Evolutionary conservation across 495 filamentous ascomycete genomes (phyloP).

Genomic region (Lasiosphaeria miniovina): DNA sequence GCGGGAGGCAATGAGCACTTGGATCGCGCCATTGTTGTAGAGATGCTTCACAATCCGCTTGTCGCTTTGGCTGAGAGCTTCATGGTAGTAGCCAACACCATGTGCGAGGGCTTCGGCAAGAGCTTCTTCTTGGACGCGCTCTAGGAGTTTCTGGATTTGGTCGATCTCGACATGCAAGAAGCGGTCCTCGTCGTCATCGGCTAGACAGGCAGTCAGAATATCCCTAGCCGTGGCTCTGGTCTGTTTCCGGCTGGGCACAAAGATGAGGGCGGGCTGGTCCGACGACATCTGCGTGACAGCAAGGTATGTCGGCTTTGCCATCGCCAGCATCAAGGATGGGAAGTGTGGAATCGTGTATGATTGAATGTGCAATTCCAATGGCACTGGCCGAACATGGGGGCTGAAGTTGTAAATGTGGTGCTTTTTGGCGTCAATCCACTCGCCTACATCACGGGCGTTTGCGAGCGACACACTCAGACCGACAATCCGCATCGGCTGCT

Average conservation of each 20-base stretch:
- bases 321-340: slow-evolving; percentile 95
- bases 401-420: slow-evolving; percentile 99
- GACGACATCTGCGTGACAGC: slow-evolving; percentile 80
- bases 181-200: slow-evolving; percentile 88
- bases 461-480: slow-evolving; percentile 90
- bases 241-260: slow-evolving; percentile 92
- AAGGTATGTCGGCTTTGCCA: slow-evolving; percentile 90
- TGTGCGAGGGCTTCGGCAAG: slow-evolving; percentile 90
- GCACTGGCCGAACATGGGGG: slow-evolving; percentile 80
- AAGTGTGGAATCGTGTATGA: slow-evolving; percentile 96
- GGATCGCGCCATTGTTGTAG: slow-evolving; percentile 87
- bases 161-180: slow-evolving; percentile 81
- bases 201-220: slow-evolving; percentile 75
- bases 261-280: slow-evolving; percentile 85
- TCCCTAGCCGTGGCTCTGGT: slow-evolving; percentile 86
- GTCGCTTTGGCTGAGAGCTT: slow-evolving; percentile 82
- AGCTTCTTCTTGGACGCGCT: slow-evolving; percentile 76
- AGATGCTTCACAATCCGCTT: slow-evolving; percentile 92
- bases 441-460: slow-evolving; percentile 89
- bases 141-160: slow-evolving; percentile 77
- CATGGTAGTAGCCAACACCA: slow-evolving; percentile 96
- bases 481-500: slow-evolving; percentile 80
- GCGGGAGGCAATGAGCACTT: slow-evolving; percentile 87
- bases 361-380: slow-evolving; percentile 91
- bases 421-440: slow-evolving; percentile 99